Evolutionary conservation across 1,284 basidiomycete species (phyloP), one percentile per base, ranked within the genome.

Genomic region (Pascua guehoae): DNA sequence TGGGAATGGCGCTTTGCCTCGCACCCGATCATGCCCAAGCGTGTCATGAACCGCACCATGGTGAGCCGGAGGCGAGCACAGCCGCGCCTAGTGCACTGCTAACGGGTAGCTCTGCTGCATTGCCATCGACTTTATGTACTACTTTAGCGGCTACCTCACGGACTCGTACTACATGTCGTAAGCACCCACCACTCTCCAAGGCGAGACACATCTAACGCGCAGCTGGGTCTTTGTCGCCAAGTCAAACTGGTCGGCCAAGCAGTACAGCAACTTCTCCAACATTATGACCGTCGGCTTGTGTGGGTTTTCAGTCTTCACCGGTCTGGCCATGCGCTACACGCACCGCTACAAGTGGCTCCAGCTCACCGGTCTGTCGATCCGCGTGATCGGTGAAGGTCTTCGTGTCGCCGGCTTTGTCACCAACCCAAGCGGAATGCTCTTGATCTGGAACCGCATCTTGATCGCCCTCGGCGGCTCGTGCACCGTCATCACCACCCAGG

Each of bases 311-410:
- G 54, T 67, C 17, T 16, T 74, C 17, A 76, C 73, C 11, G 79
- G 78, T 12, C 49, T 75, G 9, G 62, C 78, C 49, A 66, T 71
- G 63, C 66, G 76, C n/a, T 73, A 68, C 63, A 78, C 76, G 40
- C 76, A 78, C 57, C 68, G 77, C 8, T 81, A 76, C 77, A 80
- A 80, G 71, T 65, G 59, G 18, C 58, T 72, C 17, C 67, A 69
- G 59, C 45, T 72, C 38, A 47, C 54, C 18, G 70, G 70, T 47
- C 56, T 70, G 8, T 58, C 51, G 32, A 60, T 70, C 61, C 62
- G 69, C 38, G 61, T 67, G 52, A 55, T 73, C 54, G 68, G 65
- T 51, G 63, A 65, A 58, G 70, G 64, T 43, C 42, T 73, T 16
- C 63, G 61, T 40, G 67, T 62, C 56, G 53, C 57, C 51, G 64